Evolutionary conservation across 768 basidiomycete genomes (phyloP).

Genomic region (Boletellus sp.): DNA sequence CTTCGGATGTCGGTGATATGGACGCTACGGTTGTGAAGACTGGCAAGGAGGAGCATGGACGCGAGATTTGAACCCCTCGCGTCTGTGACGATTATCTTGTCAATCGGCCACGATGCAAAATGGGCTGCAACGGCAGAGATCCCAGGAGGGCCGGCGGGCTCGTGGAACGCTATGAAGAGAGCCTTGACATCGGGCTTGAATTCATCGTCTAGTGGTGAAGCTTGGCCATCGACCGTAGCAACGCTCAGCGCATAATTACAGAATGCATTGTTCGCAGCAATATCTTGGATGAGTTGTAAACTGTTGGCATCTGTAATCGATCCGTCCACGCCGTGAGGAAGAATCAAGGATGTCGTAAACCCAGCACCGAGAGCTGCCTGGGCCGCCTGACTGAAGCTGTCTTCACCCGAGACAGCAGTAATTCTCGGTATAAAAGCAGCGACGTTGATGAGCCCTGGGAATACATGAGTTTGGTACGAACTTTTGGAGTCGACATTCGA

Average conservation of each 20-base stretch:
- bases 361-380: constrained; percentile 85
- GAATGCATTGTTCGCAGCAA: constrained; percentile 60
- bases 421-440: constrained; percentile 81
- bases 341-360: constrained; percentile 80
- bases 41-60: constrained; percentile 90
- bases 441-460: constrained; percentile 91
- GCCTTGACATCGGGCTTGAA: constrained; percentile 76
- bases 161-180: constrained; percentile 79
- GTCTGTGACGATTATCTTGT: constrained; percentile 93
- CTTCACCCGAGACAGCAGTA: constrained; percentile 38
- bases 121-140: constrained; percentile 79
- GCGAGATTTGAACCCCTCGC: constrained; percentile 91
- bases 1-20: constrained; percentile 89
- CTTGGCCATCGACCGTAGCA: constrained; percentile 68
- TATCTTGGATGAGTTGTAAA: constrained; percentile 66
- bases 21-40: constrained; percentile 81
- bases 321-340: constrained; percentile 63
- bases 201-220: constrained; percentile 64
- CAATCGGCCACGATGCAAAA: constrained; percentile 84
- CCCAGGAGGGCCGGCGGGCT: constrained; percentile 43
- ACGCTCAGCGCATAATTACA: constrained; percentile 88
- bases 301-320: constrained; percentile 64
- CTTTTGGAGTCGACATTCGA: constrained; percentile 91
- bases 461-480: constrained; percentile 82
- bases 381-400: constrained; percentile 64